Base-by-base conservation (phyloP, 2,329 filamentous ascomycete species). In the Diplodia seriata region DNA sequence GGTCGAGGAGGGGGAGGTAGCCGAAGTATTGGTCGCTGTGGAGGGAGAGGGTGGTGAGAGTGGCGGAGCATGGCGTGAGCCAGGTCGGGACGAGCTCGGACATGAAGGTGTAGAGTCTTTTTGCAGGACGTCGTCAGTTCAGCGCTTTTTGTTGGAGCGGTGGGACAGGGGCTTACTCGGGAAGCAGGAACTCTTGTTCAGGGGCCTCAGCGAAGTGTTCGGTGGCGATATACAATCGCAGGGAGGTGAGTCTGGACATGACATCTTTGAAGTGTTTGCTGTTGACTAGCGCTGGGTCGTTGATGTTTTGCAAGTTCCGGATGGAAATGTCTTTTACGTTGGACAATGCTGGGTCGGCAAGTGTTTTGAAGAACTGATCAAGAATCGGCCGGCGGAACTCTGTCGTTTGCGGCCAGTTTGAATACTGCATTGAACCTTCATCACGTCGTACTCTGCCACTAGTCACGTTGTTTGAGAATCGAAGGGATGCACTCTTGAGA, bases 1-100 rank as follows among this genome's bases (percentile, higher is more conserved):
- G 75, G 38, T 83, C 76, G 55, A 80, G 74, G 20, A 75, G 74
- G 0, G 81, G 81, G 3, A 76, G 76, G 71, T 77, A 83, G 1
- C 83, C 79, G 70, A 78, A 84, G 59, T 78, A 80, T 0, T 77
- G 70, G 9, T 68, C 69, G 4, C 69, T 51, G 7, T 64, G 55
- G 4, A 73, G 74, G 67, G 76, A 82, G 0, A 85, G 69, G 0
- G 78, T 80, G 5, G 85, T 73, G 20, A 80, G 76, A 0, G 71
- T 76, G 49, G 75, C 71, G 14, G 74, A 69, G 2, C 55, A 5
- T 0, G 73, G 74, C 9, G 54, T 20, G 2, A 77, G 68, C 74
- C 74, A 77, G 9, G 67, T 50, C 2, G 59, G 29, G 1, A 57
- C 59, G 2, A 77, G 69, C 26, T 72, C 68, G 0, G 53, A 9